Evolutionary conservation across 305 asterid species (phyloP).

Genomic region (Salvia sclarea): DNA sequence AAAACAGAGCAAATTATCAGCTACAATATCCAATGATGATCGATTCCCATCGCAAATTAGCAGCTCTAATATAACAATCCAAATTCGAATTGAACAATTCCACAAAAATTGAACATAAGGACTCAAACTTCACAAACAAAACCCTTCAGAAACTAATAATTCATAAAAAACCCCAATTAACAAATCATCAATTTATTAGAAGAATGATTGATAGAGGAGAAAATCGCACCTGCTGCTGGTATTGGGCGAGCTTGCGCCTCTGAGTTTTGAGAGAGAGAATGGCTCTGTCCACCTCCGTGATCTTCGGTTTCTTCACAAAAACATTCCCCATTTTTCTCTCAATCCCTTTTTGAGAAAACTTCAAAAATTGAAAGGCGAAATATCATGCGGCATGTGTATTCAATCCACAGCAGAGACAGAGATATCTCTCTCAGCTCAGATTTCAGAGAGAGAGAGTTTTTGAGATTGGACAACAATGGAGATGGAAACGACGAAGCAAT

Average conservation of each 20-base stretch:
- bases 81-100: not conserved
- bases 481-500: not conserved
- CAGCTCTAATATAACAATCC: not conserved
- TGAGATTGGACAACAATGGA: constrained; percentile 16
- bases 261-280: constrained; percentile 95
- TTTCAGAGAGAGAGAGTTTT: not conserved
- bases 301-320: constrained; percentile 88
- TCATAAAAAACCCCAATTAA: not conserved
- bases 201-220: not conserved
- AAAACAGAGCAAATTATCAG: not conserved
- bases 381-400: not conserved
- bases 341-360: not conserved
- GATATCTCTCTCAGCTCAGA: constrained; percentile 25
- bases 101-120: not conserved
- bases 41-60: constrained; percentile 2
- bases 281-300: constrained; percentile 89
- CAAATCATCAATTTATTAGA: not conserved
- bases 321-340: constrained; percentile 67
- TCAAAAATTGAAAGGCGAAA: not conserved
- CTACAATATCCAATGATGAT: not conserved
- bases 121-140: constrained; percentile 22
- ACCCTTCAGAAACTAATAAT: constrained; percentile 1
- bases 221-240: constrained; percentile 75
- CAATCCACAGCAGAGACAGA: not conserved
- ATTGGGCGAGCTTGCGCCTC: constrained; percentile 90